Percentiles rank a stretch among this genome's conserved stretches.
Evolutionary conservation across 1,284 basidiomycete species (phyloP).

Genomic region (Abortiporus biennis): DNA sequence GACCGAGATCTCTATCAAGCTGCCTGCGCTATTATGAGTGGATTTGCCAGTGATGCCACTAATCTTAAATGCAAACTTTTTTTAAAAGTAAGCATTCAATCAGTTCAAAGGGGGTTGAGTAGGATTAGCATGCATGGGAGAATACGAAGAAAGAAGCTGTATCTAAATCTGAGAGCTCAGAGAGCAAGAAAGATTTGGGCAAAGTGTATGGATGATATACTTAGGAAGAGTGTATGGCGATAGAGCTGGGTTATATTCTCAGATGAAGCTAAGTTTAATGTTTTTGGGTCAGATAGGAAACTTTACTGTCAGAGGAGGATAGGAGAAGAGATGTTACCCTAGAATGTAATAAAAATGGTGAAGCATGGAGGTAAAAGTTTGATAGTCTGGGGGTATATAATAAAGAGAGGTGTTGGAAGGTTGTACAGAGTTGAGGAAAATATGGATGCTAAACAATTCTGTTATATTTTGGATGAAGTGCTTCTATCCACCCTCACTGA

Average conservation of each 20-base stretch:
- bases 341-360: slow-evolving; percentile 6
- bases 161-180: background rate
- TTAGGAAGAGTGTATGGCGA: background rate
- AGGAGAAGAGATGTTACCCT: background rate
- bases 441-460: slow-evolving; percentile 14
- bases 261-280: background rate
- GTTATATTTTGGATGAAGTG: background rate
- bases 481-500: background rate
- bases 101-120: background rate
- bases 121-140: background rate
- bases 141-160: background rate
- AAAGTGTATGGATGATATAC: background rate
- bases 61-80: background rate
- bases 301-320: background rate
- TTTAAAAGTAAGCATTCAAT: background rate
- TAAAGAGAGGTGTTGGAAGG: slow-evolving; percentile 13
- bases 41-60: background rate
- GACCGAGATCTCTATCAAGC: background rate
- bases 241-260: background rate
- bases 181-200: background rate
- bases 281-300: background rate
- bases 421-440: slow-evolving; percentile 18
- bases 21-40: background rate
- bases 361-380: slow-evolving; percentile 21
- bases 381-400: slow-evolving; percentile 26